phyloP scores from a whole-genome alignment of 768 basidiomycete species.

The Pleurotus ostreatus region DNA sequence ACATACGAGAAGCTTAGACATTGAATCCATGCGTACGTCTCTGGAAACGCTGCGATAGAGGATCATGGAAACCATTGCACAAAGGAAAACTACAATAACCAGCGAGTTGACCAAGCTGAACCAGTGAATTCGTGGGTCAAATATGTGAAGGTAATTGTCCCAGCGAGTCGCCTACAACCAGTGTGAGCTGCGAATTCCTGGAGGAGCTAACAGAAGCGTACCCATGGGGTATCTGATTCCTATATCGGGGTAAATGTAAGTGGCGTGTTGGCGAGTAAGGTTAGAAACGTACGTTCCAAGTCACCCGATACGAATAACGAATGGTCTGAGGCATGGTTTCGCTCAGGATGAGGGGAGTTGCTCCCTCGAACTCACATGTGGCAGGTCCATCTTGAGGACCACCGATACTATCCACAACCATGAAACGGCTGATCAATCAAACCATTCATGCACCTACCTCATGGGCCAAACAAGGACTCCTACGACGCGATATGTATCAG shows the following conservation, averaged over 20 bases:
- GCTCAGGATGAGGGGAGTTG: constrained; percentile 50
- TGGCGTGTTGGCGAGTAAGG: background rate
- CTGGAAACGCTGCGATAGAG: constrained; percentile 81
- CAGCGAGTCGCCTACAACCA: constrained; percentile 78
- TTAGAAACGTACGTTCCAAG: constrained; percentile 66
- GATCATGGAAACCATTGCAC: constrained; percentile 91
- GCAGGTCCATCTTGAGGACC: constrained; percentile 47
- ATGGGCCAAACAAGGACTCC: constrained; percentile 84
- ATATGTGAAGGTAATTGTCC: constrained; percentile 94
- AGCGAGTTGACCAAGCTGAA: constrained; percentile 92
- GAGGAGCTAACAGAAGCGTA: constrained; percentile 19
- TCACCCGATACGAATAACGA: constrained; percentile 84
- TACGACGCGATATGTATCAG: constrained; percentile 78
- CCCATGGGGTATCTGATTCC: constrained; percentile 87
- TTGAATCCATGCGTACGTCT: constrained; percentile 53
- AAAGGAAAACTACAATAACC: constrained; percentile 88
- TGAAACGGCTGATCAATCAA: too few relatives aligned
- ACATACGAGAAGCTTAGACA: background rate
- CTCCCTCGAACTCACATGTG: constrained; percentile 46
- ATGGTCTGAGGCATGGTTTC: constrained; percentile 61
- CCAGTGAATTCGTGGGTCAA: constrained; percentile 95
- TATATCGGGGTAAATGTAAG: constrained; percentile 20
- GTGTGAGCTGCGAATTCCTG: background rate
- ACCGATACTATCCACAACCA: constrained; percentile 45
- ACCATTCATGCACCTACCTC: constrained; percentile 25